Evolutionary conservation across 257 asterid species (phyloP).

Genomic region (Asclepias syriaca): DNA sequence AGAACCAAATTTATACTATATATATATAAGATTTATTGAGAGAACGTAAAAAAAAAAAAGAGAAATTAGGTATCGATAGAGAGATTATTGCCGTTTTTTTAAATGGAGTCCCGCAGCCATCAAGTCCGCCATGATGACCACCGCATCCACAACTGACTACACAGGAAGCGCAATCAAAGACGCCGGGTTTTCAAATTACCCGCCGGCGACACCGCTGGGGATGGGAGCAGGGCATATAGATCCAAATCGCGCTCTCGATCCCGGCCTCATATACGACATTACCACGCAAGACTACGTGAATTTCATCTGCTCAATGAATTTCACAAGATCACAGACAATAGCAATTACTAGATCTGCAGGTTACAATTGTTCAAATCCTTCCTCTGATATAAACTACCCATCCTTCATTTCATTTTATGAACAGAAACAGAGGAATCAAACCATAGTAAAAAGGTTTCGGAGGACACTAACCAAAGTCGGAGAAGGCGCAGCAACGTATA

Average conservation of each 20-base stretch:
- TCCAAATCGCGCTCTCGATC: conserved; percentile 49
- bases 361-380: conserved; percentile 38
- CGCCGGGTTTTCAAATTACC: neutral
- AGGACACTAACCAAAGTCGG: conserved; percentile 49
- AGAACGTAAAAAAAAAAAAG: too few species aligned
- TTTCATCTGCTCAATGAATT: conserved; percentile 44
- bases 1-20: too few species aligned
- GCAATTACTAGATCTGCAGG: conserved; percentile 28
- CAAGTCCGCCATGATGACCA: conserved; percentile 25
- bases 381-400: conserved; percentile 47
- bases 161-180: conserved; percentile 18
- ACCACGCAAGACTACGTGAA: conserved; percentile 42
- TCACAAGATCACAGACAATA: conserved; percentile 28
- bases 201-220: conserved; percentile 12
- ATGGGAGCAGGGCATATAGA: conserved; percentile 50
- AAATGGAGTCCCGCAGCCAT: conserved; percentile 25
- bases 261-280: conserved; percentile 52
- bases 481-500: conserved; percentile 27
- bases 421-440: neutral
- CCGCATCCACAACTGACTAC: conserved; percentile 16
- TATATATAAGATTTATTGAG: too few species aligned
- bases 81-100: too few species aligned
- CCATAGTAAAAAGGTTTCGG: conserved; percentile 13
- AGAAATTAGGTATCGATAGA: too few species aligned
- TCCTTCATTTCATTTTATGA: conserved; percentile 35